Evolutionary conservation across 2,329 filamentous ascomycete species (phyloP).

Genomic region (Pseudogymnoascus verrucosus): DNA sequence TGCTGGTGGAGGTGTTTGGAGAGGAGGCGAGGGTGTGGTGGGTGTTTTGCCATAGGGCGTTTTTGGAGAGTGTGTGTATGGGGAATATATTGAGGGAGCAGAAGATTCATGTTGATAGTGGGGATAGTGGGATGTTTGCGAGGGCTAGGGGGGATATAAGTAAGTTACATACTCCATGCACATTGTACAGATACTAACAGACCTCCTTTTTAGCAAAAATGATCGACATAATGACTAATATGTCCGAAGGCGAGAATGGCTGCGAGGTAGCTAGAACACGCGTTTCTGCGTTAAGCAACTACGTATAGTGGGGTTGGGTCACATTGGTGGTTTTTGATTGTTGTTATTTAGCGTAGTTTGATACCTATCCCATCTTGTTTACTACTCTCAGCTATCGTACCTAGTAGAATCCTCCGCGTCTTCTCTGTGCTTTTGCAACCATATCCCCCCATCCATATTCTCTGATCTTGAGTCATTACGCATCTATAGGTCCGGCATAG

Average conservation of each 20-base stretch:
- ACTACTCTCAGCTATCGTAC: not conserved
- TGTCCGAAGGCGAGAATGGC: conserved; percentile 47
- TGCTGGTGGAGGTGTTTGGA: conserved; percentile 61
- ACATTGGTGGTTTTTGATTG: not conserved
- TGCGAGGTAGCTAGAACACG: conserved; percentile 52
- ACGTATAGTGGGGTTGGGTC: conserved; percentile 12
- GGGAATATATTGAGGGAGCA: conserved; percentile 50
- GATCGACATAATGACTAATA: conserved; percentile 55
- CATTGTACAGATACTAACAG: not conserved
- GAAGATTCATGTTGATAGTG: conserved; percentile 15
- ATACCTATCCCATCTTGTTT: conserved; percentile 9
- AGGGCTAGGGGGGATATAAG: conserved; percentile 53
- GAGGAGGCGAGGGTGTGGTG: conserved; percentile 73
- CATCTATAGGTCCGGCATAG: not conserved
- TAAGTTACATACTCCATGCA: conserved; percentile 31
- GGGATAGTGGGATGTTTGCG: conserved; percentile 37
- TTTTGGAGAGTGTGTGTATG: conserved; percentile 67
- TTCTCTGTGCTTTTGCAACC: not conserved
- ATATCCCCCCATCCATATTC: not conserved
- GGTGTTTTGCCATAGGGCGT: conserved; percentile 75
- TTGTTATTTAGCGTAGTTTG: conserved; percentile 13
- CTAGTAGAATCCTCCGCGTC: not conserved
- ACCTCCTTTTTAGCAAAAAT: conserved; percentile 41
- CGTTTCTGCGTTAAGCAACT: conserved; percentile 50
- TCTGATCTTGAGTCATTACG: not conserved